A percentile compares a stretch with the other conserved stretches of the same genome.
Evolutionary conservation across 305 asterid species (phyloP).

Genomic region (Fraxinus dipetala): DNA sequence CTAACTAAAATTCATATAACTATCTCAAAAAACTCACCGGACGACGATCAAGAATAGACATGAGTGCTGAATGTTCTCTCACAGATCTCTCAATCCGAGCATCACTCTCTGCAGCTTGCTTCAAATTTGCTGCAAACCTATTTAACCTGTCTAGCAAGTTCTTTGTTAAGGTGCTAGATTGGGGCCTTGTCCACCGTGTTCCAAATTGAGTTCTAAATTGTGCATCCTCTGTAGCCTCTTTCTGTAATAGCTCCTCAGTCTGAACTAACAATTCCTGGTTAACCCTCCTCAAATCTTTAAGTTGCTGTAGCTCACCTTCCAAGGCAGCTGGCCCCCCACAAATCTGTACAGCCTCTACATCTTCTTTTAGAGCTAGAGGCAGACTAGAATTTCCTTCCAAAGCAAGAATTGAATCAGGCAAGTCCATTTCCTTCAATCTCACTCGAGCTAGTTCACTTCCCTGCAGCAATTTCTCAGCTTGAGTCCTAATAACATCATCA

Average conservation of each 20-base stretch:
- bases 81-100: slow-evolving; percentile 92
- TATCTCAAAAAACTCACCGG: slow-evolving; percentile 59
- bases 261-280: slow-evolving; percentile 87
- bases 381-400: slow-evolving; percentile 69
- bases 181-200: slow-evolving; percentile 94
- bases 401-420: slow-evolving; percentile 91
- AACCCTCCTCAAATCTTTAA: slow-evolving; percentile 89
- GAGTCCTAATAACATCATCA: slow-evolving; percentile 83
- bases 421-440: slow-evolving; percentile 90
- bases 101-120: slow-evolving; percentile 97
- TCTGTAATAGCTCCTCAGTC: slow-evolving; percentile 86
- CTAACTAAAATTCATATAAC: slow-evolving; percentile 23
- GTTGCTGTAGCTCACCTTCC: slow-evolving; percentile 88
- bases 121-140: slow-evolving; percentile 87
- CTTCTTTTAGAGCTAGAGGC: slow-evolving; percentile 72
- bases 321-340: slow-evolving; percentile 94
- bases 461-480: slow-evolving; percentile 94
- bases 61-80: slow-evolving; percentile 76
- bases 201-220: slow-evolving; percentile 95
- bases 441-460: slow-evolving; percentile 97
- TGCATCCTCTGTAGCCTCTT: slow-evolving; percentile 83
- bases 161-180: slow-evolving; percentile 87
- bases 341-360: slow-evolving; percentile 87
- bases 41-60: slow-evolving; percentile 83
- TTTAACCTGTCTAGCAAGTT: slow-evolving; percentile 82